Evolutionary conservation across 768 basidiomycete genomes (phyloP), one percentile per base, ranked within the genome.

Genomic region (Lactarius hatsudake): DNA sequence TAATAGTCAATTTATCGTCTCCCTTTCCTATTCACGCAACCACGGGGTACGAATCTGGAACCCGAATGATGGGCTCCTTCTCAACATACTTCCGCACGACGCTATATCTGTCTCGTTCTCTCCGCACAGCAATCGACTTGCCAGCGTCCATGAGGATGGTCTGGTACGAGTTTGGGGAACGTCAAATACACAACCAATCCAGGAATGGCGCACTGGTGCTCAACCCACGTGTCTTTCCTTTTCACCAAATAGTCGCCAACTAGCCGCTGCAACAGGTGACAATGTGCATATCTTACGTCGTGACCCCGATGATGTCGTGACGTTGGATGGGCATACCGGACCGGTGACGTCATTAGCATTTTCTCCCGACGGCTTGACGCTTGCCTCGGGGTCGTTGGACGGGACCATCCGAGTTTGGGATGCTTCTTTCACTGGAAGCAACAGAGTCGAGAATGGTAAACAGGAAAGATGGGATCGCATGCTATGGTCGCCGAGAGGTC

Each of bases 391-490:
- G 12, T 51, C 45, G 10, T 48, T 48, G 45, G 45, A 48, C 5
- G 45, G 45, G 5, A 48, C 45, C 10, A n/a, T 48, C n/a, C 45
- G n/a, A 12, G 9, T 48, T n/a, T 48, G 45, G 45, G 45, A 48
- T 48, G 2, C n/a, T 12, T n/a, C 45, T 48, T 48, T 10, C 8
- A 45, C 5, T 2, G 40, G 45, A 10, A 48, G 45, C n/a, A 5
- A 1, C 40, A 17, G 17, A 6, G n/a, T n/a, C 1, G 17, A 3
- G n/a, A 15, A 17, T 2, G 9, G 12, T 48, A 15, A n/a, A n/a
- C 9, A 9, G n/a, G n/a, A n/a, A 48, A 10, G 4, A 3, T 48
- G 20, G 45, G 0, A n/a, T 9, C 0, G 0, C n/a, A 1, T 48
- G n/a, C 20, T 0, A n/a, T 48, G 45, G 45, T 48, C 45, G 10